Percentiles rank a stretch among this genome's conserved stretches.
phyloP scores from a whole-genome alignment of 306 rosid genomes.

The Morella rubra region DNA sequence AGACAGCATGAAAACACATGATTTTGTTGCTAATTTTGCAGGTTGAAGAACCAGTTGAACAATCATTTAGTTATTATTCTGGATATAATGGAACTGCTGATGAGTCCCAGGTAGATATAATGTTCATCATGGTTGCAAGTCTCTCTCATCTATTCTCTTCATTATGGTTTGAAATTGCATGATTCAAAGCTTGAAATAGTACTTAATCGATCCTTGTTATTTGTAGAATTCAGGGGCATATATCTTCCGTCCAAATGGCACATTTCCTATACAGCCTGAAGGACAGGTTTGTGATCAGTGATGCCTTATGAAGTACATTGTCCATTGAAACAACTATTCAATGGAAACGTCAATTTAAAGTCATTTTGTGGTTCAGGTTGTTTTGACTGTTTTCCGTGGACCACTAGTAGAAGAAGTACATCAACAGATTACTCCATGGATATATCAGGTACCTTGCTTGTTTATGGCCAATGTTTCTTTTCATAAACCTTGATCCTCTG shows the following conservation, averaged over 20 bases:
- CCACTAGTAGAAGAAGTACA: constrained; percentile 55
- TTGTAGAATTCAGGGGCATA: constrained; percentile 53
- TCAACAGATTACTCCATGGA: constrained; percentile 53
- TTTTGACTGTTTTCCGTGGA: constrained; percentile 46
- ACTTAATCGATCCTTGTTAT: not conserved
- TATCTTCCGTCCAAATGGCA: constrained; percentile 59
- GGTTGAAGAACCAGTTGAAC: constrained; percentile 47
- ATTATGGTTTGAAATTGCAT: not conserved
- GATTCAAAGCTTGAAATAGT: constrained; percentile 3
- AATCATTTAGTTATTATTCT: constrained; percentile 45
- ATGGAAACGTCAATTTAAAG: not conserved
- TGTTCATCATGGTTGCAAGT: not conserved
- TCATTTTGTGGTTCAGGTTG: constrained; percentile 32
- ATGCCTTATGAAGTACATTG: constrained; percentile 13
- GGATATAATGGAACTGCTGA: constrained; percentile 48
- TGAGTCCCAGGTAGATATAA: constrained; percentile 42
- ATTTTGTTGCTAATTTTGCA: constrained; percentile 23
- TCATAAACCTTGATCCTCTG: constrained; percentile 19
- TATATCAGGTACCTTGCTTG: constrained; percentile 46
- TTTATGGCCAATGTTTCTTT: constrained; percentile 19
- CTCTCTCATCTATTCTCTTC: not conserved
- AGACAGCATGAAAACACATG: not conserved
- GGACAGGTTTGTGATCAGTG: constrained; percentile 32
- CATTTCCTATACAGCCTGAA: constrained; percentile 40
- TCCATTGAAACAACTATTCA: not conserved